These are phyloP conservation scores for Suhomyces maxii DNA, from an alignment of 1,139 yeast genomes.

Conservation along the genomic window DNA sequence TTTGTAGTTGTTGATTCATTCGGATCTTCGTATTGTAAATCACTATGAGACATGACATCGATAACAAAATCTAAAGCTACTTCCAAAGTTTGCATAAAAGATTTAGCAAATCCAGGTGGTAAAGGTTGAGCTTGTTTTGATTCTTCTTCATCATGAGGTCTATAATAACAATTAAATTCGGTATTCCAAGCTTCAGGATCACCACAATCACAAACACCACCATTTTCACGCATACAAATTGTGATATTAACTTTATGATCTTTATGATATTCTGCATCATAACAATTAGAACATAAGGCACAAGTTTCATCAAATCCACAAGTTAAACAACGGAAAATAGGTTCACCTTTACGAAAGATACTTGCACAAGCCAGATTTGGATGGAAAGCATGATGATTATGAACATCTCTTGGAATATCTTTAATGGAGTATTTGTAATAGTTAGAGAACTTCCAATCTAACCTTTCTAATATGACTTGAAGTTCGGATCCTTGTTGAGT, in stretches of 20 bases:
- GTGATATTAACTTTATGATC: slow-evolving; percentile 77
- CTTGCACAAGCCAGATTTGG: slow-evolving; percentile 75
- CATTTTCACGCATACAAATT: slow-evolving; percentile 76
- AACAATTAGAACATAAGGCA: slow-evolving; percentile 82
- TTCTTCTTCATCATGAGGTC: slow-evolving; percentile 9
- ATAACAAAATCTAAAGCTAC: slow-evolving; percentile 69
- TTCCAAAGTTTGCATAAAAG: slow-evolving; percentile 49
- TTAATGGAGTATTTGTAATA: slow-evolving; percentile 28
- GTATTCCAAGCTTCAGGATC: slow-evolving; percentile 61
- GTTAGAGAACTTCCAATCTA: slow-evolving; percentile 36
- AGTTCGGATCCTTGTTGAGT: slow-evolving; percentile 10
- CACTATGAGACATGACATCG: slow-evolving; percentile 61
- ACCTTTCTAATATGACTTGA: slow-evolving; percentile 27
- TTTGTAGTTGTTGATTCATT: slow-evolving; percentile 22
- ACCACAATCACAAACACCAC: slow-evolving; percentile 79
- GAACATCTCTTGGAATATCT: slow-evolving; percentile 25
- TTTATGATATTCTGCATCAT: slow-evolving; percentile 63
- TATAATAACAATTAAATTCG: slow-evolving; percentile 32
- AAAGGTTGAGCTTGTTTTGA: slow-evolving; percentile 19
- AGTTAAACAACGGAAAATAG: slow-evolving; percentile 78
- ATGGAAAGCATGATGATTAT: slow-evolving; percentile 50
- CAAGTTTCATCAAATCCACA: slow-evolving; percentile 87
- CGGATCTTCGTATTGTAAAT: slow-evolving; percentile 35
- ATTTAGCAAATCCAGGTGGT: slow-evolving; percentile 34
- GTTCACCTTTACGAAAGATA: slow-evolving; percentile 79